These are phyloP conservation scores for Butyriboletus pseudospeciosus DNA, from an alignment of 1,284 basidiomycete species.

Conservation along the genomic window DNA sequence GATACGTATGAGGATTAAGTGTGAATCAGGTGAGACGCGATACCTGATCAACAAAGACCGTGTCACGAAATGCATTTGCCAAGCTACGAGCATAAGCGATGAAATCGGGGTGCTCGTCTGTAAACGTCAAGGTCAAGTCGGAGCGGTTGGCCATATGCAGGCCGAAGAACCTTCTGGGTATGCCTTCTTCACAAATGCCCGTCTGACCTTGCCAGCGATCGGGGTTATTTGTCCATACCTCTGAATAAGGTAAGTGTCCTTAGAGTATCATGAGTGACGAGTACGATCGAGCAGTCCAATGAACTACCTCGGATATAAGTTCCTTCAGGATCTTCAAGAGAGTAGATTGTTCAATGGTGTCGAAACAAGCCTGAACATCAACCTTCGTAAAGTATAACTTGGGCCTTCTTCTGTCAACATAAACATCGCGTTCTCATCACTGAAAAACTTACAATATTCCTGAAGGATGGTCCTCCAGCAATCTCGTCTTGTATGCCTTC, in stretches of 20 bases:
- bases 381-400: constrained; percentile 93
- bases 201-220: constrained; percentile 48
- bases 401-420: constrained; percentile 49
- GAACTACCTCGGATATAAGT: constrained; percentile 68
- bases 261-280: background rate
- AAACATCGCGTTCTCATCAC: background rate
- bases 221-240: constrained; percentile 59
- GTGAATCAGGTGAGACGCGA: background rate
- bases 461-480: constrained; percentile 39
- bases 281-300: background rate
- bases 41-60: constrained; percentile 84
- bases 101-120: constrained; percentile 74
- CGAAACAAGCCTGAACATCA: constrained; percentile 94
- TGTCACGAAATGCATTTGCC: constrained; percentile 64
- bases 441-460: constrained; percentile 50
- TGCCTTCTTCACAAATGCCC: constrained; percentile 59
- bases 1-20: background rate
- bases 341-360: constrained; percentile 90
- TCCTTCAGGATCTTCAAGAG: constrained; percentile 73
- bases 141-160: background rate
- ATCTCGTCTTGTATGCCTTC: constrained; percentile 62
- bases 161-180: constrained; percentile 54
- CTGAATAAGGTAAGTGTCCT: constrained; percentile 67
- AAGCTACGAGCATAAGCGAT: constrained; percentile 62
- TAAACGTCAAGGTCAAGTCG: background rate